Conservation (phyloP, 768 basidiomycete genomes). For the Podaxis rugospora region DNA sequence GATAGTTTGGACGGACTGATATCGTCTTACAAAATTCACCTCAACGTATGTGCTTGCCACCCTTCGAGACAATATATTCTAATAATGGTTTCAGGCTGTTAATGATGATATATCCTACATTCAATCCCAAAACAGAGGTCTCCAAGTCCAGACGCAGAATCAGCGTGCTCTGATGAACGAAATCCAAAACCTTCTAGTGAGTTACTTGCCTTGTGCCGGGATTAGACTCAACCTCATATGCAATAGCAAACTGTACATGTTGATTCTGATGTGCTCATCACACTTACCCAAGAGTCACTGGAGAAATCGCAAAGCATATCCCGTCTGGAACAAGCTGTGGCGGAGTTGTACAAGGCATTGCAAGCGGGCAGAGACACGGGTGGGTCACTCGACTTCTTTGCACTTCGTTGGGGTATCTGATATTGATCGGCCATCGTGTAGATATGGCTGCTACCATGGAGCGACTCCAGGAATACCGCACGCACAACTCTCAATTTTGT, state of each 20-base stretch:
- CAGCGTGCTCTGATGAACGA: conserved; percentile 82
- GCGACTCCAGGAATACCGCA: conserved; percentile 84
- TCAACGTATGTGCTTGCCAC: conserved; percentile 64
- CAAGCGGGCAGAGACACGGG: conserved; percentile 88
- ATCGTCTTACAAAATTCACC: conserved; percentile 92
- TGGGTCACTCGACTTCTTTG: conserved; percentile 23
- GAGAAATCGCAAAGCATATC: conserved; percentile 75
- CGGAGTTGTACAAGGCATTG: conserved; percentile 91
- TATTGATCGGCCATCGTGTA: conserved; percentile 17
- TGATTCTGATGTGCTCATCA: conserved; percentile 66
- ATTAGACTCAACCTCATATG: neutral
- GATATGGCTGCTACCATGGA: conserved; percentile 99
- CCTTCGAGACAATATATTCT: neutral
- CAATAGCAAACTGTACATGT: conserved; percentile 91
- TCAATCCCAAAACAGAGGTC: conserved; percentile 92
- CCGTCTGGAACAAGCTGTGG: conserved; percentile 75
- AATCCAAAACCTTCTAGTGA: conserved; percentile 81
- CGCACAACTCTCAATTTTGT: conserved; percentile 89
- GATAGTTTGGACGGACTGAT: conserved; percentile 88
- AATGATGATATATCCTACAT: conserved; percentile 94
- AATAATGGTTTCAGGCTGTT: conserved; percentile 61
- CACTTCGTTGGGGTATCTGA: neutral
- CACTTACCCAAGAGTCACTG: conserved; percentile 84
- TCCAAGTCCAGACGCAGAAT: conserved; percentile 97
- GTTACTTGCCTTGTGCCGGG: conserved; percentile 14